A percentile compares a stretch with the other conserved stretches of the same genome.
phyloP scores from a whole-genome alignment of 768 basidiomycete species.

The Mycena olivaceomarginata region DNA sequence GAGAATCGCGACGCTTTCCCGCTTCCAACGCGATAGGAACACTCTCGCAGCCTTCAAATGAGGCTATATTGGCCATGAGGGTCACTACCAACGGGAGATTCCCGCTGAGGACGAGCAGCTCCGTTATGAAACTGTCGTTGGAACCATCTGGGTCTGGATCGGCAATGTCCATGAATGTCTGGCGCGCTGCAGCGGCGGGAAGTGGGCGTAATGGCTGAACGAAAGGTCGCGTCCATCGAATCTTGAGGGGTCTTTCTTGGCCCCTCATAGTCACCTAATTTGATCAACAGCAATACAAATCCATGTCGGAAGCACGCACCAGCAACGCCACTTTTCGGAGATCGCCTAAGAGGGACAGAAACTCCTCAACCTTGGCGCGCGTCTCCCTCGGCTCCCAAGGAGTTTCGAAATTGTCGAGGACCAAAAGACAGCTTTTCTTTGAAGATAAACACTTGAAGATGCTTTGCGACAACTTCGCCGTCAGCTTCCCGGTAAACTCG shows the following conservation, averaged over 20 bases:
- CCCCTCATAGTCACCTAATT: constrained; percentile 24
- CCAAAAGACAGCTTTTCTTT: neutral
- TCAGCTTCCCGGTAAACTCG: neutral
- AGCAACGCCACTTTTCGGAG: too few species aligned
- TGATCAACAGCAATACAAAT: too few species aligned
- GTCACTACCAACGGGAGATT: constrained; percentile 20
- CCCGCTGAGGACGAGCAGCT: constrained; percentile 9
- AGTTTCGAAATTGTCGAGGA: neutral
- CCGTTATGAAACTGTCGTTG: neutral
- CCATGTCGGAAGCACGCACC: too few species aligned
- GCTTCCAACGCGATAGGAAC: constrained; percentile 11
- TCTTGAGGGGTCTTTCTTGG: constrained; percentile 4
- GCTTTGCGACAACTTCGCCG: too few species aligned
- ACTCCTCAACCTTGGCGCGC: too few species aligned
- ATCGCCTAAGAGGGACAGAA: too few species aligned
- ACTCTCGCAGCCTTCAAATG: neutral
- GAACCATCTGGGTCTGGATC: neutral
- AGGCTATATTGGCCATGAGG: neutral
- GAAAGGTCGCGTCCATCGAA: constrained; percentile 26
- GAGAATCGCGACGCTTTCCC: neutral
- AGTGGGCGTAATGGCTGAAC: too few species aligned
- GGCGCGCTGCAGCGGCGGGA: neutral
- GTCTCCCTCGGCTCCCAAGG: too few species aligned
- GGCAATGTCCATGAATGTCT: constrained; percentile 11
- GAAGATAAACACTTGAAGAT: neutral